Percentiles rank a stretch among this genome's conserved stretches.
Evolutionary conservation across 1,284 basidiomycete species (phyloP).

Genomic region (Ceratobasidium sp.): DNA sequence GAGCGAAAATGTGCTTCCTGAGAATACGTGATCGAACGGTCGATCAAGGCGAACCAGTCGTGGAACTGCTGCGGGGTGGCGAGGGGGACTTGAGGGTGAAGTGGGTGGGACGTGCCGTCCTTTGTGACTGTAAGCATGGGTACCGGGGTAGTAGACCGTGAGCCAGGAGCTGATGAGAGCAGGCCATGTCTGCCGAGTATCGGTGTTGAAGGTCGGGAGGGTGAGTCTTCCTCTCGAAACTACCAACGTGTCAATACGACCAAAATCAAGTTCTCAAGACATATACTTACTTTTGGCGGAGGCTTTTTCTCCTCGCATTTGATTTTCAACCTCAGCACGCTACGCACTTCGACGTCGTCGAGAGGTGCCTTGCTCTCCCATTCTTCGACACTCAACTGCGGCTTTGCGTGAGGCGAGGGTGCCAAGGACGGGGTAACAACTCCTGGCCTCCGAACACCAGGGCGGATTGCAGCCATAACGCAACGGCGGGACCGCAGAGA

Average conservation of each 20-base stretch:
- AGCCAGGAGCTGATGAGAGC: constrained; percentile 45
- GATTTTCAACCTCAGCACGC: constrained; percentile 73
- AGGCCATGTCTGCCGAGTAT: constrained; percentile 43
- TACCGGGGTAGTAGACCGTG: constrained; percentile 48
- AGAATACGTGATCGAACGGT: constrained; percentile 87
- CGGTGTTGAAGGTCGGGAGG: constrained; percentile 63
- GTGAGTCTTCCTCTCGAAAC: constrained; percentile 57
- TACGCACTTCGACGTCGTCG: constrained; percentile 75
- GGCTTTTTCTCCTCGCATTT: constrained; percentile 72
- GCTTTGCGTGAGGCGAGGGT: constrained; percentile 58
- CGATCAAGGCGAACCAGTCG: constrained; percentile 91
- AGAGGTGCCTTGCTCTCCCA: constrained; percentile 89
- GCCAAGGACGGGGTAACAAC: constrained; percentile 20
- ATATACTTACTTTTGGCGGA: constrained; percentile 75
- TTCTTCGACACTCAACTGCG: constrained; percentile 77
- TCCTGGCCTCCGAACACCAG: constrained; percentile 29
- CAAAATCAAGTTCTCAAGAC: neutral
- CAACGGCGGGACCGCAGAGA: neutral
- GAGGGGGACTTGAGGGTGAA: constrained; percentile 79
- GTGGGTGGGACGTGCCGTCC: constrained; percentile 58
- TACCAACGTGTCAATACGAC: constrained; percentile 8
- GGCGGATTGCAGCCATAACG: constrained; percentile 31
- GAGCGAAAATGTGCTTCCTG: constrained; percentile 91
- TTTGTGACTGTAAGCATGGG: constrained; percentile 33
- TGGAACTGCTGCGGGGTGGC: constrained; percentile 93